Percentiles rank a stretch among this genome's conserved stretches.
These are phyloP conservation scores for Protomyces gravidus DNA, from an alignment of 1,139 yeast genomes.

Conservation along the genomic window DNA sequence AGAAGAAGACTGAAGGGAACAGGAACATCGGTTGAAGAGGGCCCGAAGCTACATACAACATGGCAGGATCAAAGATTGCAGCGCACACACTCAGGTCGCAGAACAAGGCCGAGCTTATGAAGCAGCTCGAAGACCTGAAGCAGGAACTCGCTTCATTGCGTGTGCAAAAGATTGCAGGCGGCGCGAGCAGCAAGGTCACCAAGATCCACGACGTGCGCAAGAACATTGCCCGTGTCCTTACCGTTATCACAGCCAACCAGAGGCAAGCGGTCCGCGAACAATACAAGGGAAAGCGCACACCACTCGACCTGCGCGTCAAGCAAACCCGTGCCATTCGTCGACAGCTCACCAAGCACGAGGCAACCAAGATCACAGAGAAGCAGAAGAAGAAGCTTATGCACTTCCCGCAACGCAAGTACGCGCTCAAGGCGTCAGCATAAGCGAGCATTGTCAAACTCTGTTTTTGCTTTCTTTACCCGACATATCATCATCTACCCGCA, in stretches of 20 bases:
- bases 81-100: constrained; percentile 89
- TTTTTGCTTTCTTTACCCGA: no score
- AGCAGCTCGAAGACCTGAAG: constrained; percentile 91
- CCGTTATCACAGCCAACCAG: constrained; percentile 94
- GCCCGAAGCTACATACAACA: not conserved
- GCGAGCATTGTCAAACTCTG: no score
- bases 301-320: constrained; percentile 99
- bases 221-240: constrained; percentile 97
- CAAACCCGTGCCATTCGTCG: constrained; percentile 99
- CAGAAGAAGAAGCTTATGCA: constrained; percentile 48
- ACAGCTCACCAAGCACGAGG: constrained; percentile 84
- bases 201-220: constrained; percentile 83
- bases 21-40: not conserved
- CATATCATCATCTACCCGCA: no score
- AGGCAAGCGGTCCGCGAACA: constrained; percentile 92
- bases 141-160: constrained; percentile 94
- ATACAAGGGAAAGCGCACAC: constrained; percentile 92
- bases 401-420: constrained; percentile 28
- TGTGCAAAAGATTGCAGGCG: constrained; percentile 84
- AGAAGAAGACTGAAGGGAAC: not conserved
- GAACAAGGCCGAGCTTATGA: constrained; percentile 94
- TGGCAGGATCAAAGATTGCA: constrained; percentile 29
- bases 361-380: constrained; percentile 98
- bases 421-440: constrained; percentile 23
- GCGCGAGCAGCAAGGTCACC: constrained; percentile 71